phyloP scores from a whole-genome alignment of 176 grass and related monocot species.

The Cenchrus fungigraminus region DNA sequence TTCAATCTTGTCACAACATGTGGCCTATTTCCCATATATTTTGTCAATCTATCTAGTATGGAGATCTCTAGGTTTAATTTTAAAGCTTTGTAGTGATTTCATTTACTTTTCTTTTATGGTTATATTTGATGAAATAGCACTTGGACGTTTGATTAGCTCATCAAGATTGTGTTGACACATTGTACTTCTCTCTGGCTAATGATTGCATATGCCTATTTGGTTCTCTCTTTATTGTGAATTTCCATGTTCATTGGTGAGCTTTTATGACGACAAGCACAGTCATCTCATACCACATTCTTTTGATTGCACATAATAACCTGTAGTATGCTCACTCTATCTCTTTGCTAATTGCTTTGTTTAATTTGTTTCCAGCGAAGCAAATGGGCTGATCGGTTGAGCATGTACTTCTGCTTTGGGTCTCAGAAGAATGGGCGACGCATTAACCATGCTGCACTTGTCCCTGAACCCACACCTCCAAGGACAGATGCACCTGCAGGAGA shows the following conservation, averaged over 20 bases:
- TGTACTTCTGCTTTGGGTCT: constrained; percentile 88
- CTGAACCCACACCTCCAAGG: constrained; percentile 56
- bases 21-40: too few species aligned
- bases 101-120: constrained; percentile 1
- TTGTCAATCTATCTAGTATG: not conserved
- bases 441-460: constrained; percentile 66
- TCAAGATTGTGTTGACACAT: not conserved
- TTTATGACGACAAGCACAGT: not conserved
- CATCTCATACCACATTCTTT: not conserved
- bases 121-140: not conserved
- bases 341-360: constrained; percentile 5
- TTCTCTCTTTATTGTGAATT: not conserved
- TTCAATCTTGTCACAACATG: not conserved
- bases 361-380: constrained; percentile 72
- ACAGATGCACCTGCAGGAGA: constrained; percentile 49
- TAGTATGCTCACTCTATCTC: not conserved
- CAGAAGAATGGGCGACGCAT: constrained; percentile 71
- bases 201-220: not conserved
- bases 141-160: not conserved
- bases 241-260: not conserved
- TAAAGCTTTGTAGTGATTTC: not conserved
- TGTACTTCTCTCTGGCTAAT: constrained; percentile 12
- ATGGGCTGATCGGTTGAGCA: constrained; percentile 72
- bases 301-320: not conserved
- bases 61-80: not conserved